Percentiles rank a stretch among this genome's conserved stretches.
phyloP scores from a whole-genome alignment of 2,329 filamentous ascomycete species.

The Phaeosphaeriaceae sp. region DNA sequence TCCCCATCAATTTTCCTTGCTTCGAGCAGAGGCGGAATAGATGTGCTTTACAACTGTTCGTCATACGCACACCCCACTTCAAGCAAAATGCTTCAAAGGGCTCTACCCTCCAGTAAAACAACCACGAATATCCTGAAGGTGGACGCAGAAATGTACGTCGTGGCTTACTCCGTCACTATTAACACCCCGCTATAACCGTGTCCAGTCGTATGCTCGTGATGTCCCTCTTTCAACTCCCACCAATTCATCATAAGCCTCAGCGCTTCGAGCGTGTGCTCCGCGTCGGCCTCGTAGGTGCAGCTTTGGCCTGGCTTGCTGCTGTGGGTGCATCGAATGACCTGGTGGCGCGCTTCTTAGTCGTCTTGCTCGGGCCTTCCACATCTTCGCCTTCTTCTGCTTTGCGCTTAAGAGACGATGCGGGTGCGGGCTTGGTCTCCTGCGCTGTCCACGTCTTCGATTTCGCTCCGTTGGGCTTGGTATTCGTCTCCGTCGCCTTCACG shows the following conservation, averaged over 20 bases:
- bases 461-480: constrained; percentile 5
- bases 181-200: too few species aligned
- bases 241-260: not conserved
- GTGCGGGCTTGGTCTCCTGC: constrained; percentile 6
- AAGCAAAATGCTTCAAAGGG: too few species aligned
- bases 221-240: too few species aligned
- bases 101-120: too few species aligned
- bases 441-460: constrained; percentile 9
- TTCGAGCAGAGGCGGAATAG: too few species aligned
- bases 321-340: constrained; percentile 46
- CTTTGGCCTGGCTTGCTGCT: constrained; percentile 42
- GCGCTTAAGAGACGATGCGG: constrained; percentile 38
- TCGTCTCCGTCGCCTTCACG: constrained; percentile 10
- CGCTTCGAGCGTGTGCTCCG: constrained; percentile 11
- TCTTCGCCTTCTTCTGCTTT: constrained; percentile 32
- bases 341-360: constrained; percentile 38
- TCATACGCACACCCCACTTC: too few species aligned
- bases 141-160: too few species aligned
- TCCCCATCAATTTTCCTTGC: too few species aligned
- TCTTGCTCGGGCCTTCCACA: constrained; percentile 16
- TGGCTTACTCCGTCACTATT: too few species aligned
- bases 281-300: constrained; percentile 23
- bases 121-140: too few species aligned
- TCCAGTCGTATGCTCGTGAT: too few species aligned
- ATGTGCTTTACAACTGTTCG: too few species aligned